Evolutionary conservation across 1,139 yeast genomes (phyloP), one percentile per base, ranked within the genome.

Genomic region (Yamadazyma taylorii): DNA sequence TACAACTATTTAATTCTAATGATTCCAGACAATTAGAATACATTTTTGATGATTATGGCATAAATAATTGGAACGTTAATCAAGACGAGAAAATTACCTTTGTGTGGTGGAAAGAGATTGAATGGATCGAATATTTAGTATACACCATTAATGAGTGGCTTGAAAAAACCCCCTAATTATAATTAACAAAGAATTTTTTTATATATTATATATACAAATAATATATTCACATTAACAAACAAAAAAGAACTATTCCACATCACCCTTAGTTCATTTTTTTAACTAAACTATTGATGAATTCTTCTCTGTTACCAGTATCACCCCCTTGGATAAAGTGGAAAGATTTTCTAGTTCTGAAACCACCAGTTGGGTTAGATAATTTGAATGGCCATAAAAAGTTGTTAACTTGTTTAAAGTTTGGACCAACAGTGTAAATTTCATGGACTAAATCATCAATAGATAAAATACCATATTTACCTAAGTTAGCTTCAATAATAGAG

Each of bases 301-400:
- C 87, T 79, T 92, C 98, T 78, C 97, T 89, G 96, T 92, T 90
- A 83, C 98, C 98, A 73, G 90, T 81, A 78, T 96, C 86, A 82
- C 98, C 98, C 80, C 98, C 44, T 81, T 90, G 97, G 81, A 92
- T 87, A 73, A 87, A 92, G 80, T 92, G 98, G 81, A 84, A 85
- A 96, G 92, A 92, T 84, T 92, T 92, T 85, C 97, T 89, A 56
- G 89, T 87, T 78, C 97, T 95, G 97, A 96, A 92, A 74, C 98
- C 98, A 73, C 98, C 98, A 71, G 82, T 81, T 71, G 98, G 98
- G 85, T 88, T 89, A 63, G 97, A 89, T 69, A 92, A 85, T 83
- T 90, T 86, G 96, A 92, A 92, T 77, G 98, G 98, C 97, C 97
- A 92, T 78, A 92, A 81, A 82, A 92, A 92, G 97, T 92, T 92